A percentile compares a stretch with the other conserved stretches of the same genome.
Conservation (phyloP, 345 rosid genomes). For the Sapria himalayana region DNA sequence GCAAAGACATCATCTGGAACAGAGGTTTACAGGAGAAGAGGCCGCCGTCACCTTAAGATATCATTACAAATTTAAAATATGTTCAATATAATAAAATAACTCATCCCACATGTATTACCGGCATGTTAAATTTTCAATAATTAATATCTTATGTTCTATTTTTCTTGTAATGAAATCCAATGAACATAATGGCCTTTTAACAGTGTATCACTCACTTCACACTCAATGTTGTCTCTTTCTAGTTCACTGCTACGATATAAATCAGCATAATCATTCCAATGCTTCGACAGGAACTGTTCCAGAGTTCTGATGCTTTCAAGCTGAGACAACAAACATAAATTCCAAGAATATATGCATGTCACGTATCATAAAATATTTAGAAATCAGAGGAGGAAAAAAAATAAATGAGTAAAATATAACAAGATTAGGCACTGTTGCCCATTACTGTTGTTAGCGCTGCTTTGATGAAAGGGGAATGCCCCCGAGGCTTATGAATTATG, state of each 20-base stretch:
- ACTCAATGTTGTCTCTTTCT: slow-evolving; percentile 84
- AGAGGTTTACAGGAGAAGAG: too few relatives aligned
- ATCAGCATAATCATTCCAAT: slow-evolving; percentile 71
- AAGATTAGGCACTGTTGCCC: neutral
- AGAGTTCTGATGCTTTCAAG: slow-evolving; percentile 53
- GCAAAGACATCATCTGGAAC: too few relatives aligned
- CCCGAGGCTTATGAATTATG: slow-evolving; percentile 52
- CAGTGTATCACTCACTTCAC: slow-evolving; percentile 54
- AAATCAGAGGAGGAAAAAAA: neutral
- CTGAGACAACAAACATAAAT: slow-evolving; percentile 12
- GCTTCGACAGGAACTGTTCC: slow-evolving; percentile 57
- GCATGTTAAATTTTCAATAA: too few relatives aligned
- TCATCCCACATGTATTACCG: too few relatives aligned
- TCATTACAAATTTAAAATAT: too few relatives aligned
- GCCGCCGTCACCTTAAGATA: too few relatives aligned
- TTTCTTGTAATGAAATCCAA: too few relatives aligned
- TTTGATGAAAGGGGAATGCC: slow-evolving; percentile 36
- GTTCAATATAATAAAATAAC: too few relatives aligned
- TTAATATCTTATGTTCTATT: too few relatives aligned
- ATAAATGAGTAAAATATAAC: neutral
- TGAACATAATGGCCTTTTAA: too few relatives aligned
- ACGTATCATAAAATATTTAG: neutral
- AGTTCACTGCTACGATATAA: slow-evolving; percentile 59
- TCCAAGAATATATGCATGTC: neutral
- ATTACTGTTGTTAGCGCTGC: slow-evolving; percentile 59